phyloP scores from a whole-genome alignment of 1,284 basidiomycete genomes.

The Cutaneotrichosporon daszewskae region DNA sequence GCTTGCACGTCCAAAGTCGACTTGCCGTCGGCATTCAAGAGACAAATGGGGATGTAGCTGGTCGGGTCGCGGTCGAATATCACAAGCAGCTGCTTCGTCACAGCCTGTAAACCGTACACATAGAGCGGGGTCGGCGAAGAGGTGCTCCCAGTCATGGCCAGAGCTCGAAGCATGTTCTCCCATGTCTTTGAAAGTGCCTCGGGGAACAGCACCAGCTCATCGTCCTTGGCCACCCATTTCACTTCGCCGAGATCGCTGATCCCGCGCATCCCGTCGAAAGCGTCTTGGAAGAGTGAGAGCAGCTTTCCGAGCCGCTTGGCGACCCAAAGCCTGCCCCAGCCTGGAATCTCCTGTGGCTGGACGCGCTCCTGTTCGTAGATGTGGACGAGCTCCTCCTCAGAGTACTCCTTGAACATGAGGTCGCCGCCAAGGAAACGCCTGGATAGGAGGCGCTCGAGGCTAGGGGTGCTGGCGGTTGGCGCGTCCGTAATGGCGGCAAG shows the following conservation, averaged over 20 bases:
- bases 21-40: constrained; percentile 19
- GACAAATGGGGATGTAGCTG: constrained; percentile 27
- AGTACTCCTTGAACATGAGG: constrained; percentile 21
- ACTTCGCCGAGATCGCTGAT: constrained; percentile 18
- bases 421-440: constrained; percentile 27
- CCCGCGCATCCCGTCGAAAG: constrained; percentile 28
- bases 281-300: constrained; percentile 29
- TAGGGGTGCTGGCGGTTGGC: constrained; percentile 5
- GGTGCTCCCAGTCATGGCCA: constrained; percentile 14
- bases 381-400: neutral
- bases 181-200: constrained; percentile 26
- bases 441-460: constrained; percentile 29
- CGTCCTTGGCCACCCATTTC: constrained; percentile 21
- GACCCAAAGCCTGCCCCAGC: constrained; percentile 36
- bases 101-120: constrained; percentile 17
- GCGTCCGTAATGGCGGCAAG: constrained; percentile 32
- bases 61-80: constrained; percentile 32
- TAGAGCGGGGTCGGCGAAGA: constrained; percentile 18
- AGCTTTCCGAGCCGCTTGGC: constrained; percentile 30
- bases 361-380: constrained; percentile 20
- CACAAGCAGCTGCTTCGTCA: constrained; percentile 23
- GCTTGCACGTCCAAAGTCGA: constrained; percentile 11
- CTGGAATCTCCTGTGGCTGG: constrained; percentile 28
- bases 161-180: constrained; percentile 32
- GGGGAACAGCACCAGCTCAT: constrained; percentile 24